These are phyloP conservation scores for Fusarium stilboides DNA, from an alignment of 2,329 filamentous ascomycete genomes.

Conservation along the genomic window DNA sequence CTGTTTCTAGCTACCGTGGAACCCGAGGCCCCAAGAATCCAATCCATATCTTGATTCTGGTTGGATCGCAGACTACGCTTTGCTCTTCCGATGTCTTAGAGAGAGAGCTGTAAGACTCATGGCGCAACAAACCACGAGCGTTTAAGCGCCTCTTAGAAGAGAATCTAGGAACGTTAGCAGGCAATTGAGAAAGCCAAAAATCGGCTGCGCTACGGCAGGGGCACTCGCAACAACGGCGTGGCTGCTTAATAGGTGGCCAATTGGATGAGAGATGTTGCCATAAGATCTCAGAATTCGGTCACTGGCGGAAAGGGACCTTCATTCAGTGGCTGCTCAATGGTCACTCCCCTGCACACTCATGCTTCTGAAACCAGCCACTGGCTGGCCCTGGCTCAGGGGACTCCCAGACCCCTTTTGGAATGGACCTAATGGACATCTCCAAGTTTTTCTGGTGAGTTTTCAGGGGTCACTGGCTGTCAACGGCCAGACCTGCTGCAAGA, in stretches of 20 bases:
- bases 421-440: conserved; percentile 4
- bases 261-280: conserved; percentile 40
- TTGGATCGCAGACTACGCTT: conserved; percentile 14
- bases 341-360: conserved; percentile 22
- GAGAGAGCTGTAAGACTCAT: conserved; percentile 17
- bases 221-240: conserved; percentile 35
- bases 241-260: conserved; percentile 35
- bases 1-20: conserved; percentile 21
- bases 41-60: conserved; percentile 26
- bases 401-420: conserved; percentile 32
- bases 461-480: conserved; percentile 39
- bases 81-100: conserved; percentile 16
- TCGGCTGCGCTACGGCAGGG: conserved; percentile 30
- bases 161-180: conserved; percentile 5
- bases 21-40: conserved; percentile 29
- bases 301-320: conserved; percentile 23
- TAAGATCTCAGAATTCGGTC: conserved; percentile 45
- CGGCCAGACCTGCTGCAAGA: conserved; percentile 33
- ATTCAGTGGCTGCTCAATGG: conserved; percentile 42
- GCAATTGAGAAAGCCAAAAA: conserved; percentile 6
- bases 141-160: conserved; percentile 23
- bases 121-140: conserved; percentile 29
- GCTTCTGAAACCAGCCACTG: conserved; percentile 50
- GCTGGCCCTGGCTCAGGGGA: conserved; percentile 38
- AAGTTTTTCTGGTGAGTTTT: conserved; percentile 32